Percentiles rank a stretch among this genome's conserved stretches.
These are phyloP conservation scores for Talaromyces sp. DNA, from an alignment of 2,329 filamentous ascomycete genomes.

Conservation along the genomic window DNA sequence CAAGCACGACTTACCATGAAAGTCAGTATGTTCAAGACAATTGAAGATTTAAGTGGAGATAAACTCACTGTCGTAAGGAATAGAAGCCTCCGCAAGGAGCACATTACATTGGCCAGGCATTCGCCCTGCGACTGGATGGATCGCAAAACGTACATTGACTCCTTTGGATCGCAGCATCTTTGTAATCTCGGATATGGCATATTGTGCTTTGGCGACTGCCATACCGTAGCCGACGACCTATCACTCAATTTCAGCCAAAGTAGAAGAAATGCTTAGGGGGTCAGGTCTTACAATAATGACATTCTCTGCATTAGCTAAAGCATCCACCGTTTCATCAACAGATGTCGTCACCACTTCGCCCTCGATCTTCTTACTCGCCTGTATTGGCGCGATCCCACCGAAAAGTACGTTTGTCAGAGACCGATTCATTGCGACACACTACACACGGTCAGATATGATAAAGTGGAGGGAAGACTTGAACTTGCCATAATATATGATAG, in stretches of 20 bases:
- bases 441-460: not conserved
- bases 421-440: constrained; percentile 85
- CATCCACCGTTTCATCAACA: constrained; percentile 76
- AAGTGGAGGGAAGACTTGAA: not conserved
- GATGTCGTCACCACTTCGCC: constrained; percentile 74
- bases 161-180: constrained; percentile 68
- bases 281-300: constrained; percentile 67
- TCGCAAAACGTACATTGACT: constrained; percentile 80
- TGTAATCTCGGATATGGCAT: constrained; percentile 81
- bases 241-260: not conserved
- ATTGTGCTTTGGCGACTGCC: constrained; percentile 91
- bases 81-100: constrained; percentile 78
- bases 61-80: constrained; percentile 73
- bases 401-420: constrained; percentile 87
- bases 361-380: constrained; percentile 69
- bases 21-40: not conserved
- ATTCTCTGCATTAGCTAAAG: constrained; percentile 70
- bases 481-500: constrained; percentile 71
- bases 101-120: constrained; percentile 96
- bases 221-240: constrained; percentile 81
- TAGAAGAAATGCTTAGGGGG: not conserved
- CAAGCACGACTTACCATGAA: constrained; percentile 61
- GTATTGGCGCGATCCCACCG: constrained; percentile 67
- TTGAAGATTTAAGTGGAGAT: not conserved
- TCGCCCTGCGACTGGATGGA: constrained; percentile 83